Evolutionary conservation across 169 alveolate species (phyloP).

Genomic region (Eimeria nieschulzi): DNA sequence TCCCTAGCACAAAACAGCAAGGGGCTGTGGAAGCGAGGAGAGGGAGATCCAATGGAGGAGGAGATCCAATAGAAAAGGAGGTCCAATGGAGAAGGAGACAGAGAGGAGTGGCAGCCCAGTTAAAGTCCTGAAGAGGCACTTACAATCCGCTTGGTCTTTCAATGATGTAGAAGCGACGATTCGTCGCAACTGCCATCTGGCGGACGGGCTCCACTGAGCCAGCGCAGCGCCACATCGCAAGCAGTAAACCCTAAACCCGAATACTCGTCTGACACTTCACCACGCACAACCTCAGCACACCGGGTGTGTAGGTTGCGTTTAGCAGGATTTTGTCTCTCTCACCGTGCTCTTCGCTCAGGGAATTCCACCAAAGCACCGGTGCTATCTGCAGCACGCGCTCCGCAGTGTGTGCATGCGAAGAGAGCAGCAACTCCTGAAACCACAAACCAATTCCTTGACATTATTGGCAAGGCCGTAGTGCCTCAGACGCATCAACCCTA

Average conservation of each 20-base stretch:
- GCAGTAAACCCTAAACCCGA: not conserved
- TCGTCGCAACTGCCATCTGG: constrained; percentile 48
- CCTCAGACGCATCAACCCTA: constrained; percentile 16
- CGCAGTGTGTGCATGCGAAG: constrained; percentile 26
- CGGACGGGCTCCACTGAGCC: constrained; percentile 59
- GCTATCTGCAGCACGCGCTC: constrained; percentile 63
- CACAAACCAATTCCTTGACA: not conserved
- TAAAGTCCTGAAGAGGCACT: not conserved
- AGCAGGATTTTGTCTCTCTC: not conserved
- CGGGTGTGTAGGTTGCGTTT: not conserved
- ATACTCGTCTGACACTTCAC: not conserved
- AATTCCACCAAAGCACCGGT: constrained; percentile 49
- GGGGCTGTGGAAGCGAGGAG: no score
- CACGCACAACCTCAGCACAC: not conserved
- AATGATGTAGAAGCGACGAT: constrained; percentile 62
- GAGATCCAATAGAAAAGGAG: no score
- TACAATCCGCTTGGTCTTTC: constrained; percentile 62
- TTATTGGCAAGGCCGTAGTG: not conserved
- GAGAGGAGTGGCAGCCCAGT: no score
- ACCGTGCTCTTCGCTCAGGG: constrained; percentile 43
- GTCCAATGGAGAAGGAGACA: no score
- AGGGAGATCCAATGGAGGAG: no score
- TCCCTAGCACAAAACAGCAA: no score
- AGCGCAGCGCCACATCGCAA: not conserved
- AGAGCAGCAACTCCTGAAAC: constrained; percentile 62